Evolutionary conservation across 441 rosid genomes (phyloP), one percentile per base, ranked within the genome.

Genomic region (Gossypium gossypioides): DNA sequence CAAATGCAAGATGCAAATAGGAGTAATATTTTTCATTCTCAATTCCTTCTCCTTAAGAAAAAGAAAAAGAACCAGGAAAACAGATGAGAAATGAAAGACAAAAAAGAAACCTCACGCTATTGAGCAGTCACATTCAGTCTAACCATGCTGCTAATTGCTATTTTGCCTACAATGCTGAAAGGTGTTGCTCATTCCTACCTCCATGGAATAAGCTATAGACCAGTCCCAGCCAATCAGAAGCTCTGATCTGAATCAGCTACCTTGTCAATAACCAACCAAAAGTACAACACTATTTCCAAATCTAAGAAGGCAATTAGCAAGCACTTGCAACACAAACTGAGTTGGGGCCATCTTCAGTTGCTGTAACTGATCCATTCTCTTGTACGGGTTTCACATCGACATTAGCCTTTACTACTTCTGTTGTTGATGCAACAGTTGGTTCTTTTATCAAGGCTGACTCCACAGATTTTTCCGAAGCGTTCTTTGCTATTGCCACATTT

Each of bases 301-400:
- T 10, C 27, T 42, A 42, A 12, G 69, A 13, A 15, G 55, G 32
- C 25, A 74, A 61, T 84, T 70, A 87, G 81, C 89, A 85, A 54
- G 84, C 86, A 73, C 85, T 81, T 1, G 88, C 86, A 54, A 74
- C 79, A 52, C 72, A 83, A 56, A 77, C 77, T 6, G 86, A 54
- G 8, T 74, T 46, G 44, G 73, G 22, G 5, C 56, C 64, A 21
- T 75, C 84, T 51, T 72, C 79, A 25, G 51, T 72, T 10, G 72
- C 66, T 19, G 72, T 75, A 29, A 64, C 60, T 6, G 77, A 75
- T 56, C 73, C 83, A 25, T 77, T 78, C 74, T 84, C 88, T 19
- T 71, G 78, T 16, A 73, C 40, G 37, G 16, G 73, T 46, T 82
- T 80, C 44, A 70, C 50, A 37, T 86, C 87, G 29, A 80, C 84